Evolutionary conservation across 2,329 filamentous ascomycete genomes (phyloP).

Genomic region (Parafenestella ontariensis): DNA sequence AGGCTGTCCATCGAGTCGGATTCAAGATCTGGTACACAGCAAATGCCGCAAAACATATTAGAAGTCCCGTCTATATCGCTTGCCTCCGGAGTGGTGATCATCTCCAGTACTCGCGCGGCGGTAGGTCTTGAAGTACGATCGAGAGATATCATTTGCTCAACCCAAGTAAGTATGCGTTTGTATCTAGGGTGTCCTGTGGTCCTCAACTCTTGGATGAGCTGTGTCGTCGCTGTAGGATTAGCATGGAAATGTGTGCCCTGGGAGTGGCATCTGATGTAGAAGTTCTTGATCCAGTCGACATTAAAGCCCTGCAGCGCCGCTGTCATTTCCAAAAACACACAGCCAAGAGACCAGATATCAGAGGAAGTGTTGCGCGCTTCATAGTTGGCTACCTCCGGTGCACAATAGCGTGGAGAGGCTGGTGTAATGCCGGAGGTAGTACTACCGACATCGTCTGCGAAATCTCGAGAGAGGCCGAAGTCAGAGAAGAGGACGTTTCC

Average conservation of each 20-base stretch:
- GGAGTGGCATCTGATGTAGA: background rate
- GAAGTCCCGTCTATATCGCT: background rate
- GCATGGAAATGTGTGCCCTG: conserved; percentile 4
- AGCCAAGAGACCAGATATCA: conserved; percentile 27
- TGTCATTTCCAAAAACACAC: conserved; percentile 26
- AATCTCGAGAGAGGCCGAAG: conserved; percentile 22
- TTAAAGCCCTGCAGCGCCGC: conserved; percentile 11
- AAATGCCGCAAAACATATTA: conserved; percentile 15
- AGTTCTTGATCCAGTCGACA: background rate
- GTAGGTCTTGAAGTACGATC: conserved; percentile 8
- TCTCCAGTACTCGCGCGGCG: conserved; percentile 6
- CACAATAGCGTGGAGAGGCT: conserved; percentile 14
- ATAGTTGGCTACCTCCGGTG: conserved; percentile 20
- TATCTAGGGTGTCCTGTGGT: background rate
- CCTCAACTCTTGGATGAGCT: conserved; percentile 5
- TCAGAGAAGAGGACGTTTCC: conserved; percentile 18
- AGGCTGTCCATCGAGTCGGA: conserved; percentile 2
- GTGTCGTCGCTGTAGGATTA: conserved; percentile 1
- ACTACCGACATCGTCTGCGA: conserved; percentile 4
- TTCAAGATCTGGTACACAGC: conserved; percentile 12
- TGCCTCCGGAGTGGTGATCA: background rate
- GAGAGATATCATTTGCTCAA: conserved; percentile 6
- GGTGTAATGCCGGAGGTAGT: conserved; percentile 12
- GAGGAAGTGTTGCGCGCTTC: conserved; percentile 14
- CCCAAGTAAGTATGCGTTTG: conserved; percentile 1